A percentile compares a stretch with the other conserved stretches of the same genome.
These are phyloP conservation scores for Beauveria varroae DNA, from an alignment of 2,329 filamentous ascomycete genomes.

Conservation along the genomic window DNA sequence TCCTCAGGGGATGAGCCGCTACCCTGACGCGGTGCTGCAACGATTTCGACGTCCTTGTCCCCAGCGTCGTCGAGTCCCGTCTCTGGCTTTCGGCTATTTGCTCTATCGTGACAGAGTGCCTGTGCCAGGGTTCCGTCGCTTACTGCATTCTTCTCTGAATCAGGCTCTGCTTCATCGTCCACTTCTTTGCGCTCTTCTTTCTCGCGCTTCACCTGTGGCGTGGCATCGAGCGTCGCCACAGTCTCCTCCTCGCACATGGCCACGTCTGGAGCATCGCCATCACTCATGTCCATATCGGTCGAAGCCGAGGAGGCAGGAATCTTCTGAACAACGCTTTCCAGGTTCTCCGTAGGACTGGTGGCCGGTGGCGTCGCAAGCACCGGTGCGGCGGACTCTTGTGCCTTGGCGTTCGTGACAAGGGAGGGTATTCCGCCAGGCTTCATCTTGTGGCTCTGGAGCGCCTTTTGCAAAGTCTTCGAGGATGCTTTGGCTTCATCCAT, in stretches of 20 bases:
- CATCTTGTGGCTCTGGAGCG: background rate
- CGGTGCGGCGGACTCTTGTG: background rate
- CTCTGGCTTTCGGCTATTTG: background rate
- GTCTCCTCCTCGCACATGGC: too few relatives aligned
- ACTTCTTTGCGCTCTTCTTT: background rate
- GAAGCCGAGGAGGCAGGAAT: background rate
- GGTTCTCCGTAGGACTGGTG: background rate
- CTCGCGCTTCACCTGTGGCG: background rate
- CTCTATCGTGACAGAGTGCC: background rate
- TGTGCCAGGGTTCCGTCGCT: background rate
- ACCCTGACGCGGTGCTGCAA: background rate
- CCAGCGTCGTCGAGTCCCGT: background rate
- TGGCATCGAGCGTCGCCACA: too few relatives aligned
- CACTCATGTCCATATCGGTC: background rate
- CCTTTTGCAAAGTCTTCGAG: background rate
- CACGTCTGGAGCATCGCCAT: background rate
- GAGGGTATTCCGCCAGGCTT: background rate
- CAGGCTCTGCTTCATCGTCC: background rate
- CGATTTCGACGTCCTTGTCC: background rate
- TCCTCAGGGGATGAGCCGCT: background rate
- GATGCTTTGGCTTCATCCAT: background rate
- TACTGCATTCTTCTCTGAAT: background rate
- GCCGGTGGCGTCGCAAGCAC: background rate
- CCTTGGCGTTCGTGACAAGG: background rate
- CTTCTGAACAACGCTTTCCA: background rate